Base-by-base conservation (phyloP, 306 rosid species). In the Crotalaria pallida region DNA sequence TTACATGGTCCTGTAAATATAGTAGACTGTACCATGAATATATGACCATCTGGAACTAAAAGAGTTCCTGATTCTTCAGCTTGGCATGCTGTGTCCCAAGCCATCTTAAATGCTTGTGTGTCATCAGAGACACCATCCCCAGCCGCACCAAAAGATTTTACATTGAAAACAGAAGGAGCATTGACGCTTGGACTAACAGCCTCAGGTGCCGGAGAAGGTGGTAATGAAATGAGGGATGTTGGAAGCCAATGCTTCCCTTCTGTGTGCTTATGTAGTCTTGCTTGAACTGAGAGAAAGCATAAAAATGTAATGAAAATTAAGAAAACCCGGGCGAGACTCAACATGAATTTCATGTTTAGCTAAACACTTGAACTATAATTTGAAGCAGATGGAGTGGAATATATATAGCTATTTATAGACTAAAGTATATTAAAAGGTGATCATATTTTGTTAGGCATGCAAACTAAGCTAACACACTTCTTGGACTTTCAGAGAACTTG, bases 51-150 rank as follows among this genome's bases (percentile, higher is more conserved):
- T 8, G 96, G 92, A 43, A 82, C 85, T 12, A 84, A 80, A 62
- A 84, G 26, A 23, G 58, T 43, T 10, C 74, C 73, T 4, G 82
- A 60, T 57, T 72, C 71, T 63, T 82, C 75, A 9, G 77, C 71
- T 21, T 71, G 72, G 45, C 96, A 89, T 34, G 92, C 87, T 11
- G 81, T 61, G 29, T 89, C 92, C 96, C 92, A 89, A 21, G 89
- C 87, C 84, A 79, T 69, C 67, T 79, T 81, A 31, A 89, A 81
- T 13, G 92, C 88, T 31, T 69, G 60, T 19, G 90, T 86, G 51
- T 89, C 96, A 59, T 89, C 89, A 5, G 45, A 26, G 61, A 61
- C 71, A 18, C 92, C 92, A 50, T 86, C 78, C 33, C 92, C 96
- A 77, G 83, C 64, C 6, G 89, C 89, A 72, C 96, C 96, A 57